Evolutionary conservation across 345 rosid genomes (phyloP).

Genomic region (Populus davidiana): DNA sequence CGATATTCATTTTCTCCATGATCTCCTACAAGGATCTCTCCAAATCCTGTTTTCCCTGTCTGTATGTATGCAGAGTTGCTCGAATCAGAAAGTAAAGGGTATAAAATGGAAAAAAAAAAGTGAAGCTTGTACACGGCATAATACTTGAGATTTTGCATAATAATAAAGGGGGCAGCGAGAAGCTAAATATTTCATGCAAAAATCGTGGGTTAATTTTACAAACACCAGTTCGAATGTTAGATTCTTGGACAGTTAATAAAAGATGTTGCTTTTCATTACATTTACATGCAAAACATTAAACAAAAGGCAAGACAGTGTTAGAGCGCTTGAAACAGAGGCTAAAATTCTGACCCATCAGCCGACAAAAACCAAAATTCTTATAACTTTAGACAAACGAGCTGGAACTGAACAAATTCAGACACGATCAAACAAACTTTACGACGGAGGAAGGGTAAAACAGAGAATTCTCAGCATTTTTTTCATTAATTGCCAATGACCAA

Average conservation of each 20-base stretch:
- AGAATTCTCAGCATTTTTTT: neutral
- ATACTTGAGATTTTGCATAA: neutral
- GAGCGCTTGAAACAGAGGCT: neutral
- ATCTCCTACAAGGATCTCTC: neutral
- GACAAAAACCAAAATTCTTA: neutral
- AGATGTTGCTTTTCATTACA: neutral
- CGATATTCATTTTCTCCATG: neutral
- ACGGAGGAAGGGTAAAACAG: neutral
- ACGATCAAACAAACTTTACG: neutral
- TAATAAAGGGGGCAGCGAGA: neutral
- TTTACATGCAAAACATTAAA: neutral
- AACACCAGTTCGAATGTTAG: neutral
- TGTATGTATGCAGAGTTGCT: neutral
- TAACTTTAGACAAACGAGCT: neutral
- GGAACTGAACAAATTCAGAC: neutral
- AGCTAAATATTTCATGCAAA: too few relatives aligned
- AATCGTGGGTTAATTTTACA: too few relatives aligned
- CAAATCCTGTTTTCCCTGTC: neutral
- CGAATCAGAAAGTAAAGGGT: conserved; percentile 8
- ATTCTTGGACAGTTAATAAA: neutral
- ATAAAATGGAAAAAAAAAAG: neutral
- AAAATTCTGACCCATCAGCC: neutral
- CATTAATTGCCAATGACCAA: neutral
- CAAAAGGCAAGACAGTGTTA: neutral
- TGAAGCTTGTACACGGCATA: neutral